Evolutionary conservation across 148 eudicot species (phyloP).

Genomic region (Euryodendron excelsum): DNA sequence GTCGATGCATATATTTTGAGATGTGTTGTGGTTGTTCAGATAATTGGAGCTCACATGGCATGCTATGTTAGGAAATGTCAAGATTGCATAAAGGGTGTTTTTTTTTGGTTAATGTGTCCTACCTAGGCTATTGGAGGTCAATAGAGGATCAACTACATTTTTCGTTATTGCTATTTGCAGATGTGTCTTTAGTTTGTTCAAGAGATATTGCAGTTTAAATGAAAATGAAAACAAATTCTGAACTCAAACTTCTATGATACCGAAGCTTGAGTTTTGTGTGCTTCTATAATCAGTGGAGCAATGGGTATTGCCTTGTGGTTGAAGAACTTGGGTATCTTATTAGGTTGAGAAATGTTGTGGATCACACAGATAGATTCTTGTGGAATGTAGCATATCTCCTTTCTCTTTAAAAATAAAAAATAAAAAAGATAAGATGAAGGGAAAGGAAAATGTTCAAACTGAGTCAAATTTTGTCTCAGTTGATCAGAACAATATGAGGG

Average conservation of each 20-base stretch:
- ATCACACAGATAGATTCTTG: not conserved
- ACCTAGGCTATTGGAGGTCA: not conserved
- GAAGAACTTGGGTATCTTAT: not conserved
- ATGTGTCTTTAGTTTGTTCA: not conserved
- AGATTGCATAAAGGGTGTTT: not conserved
- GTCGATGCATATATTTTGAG: not conserved
- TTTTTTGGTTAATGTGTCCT: not conserved
- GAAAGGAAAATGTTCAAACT: not conserved
- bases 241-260: not conserved
- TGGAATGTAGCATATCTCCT: conserved; percentile 1
- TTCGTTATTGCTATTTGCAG: not conserved
- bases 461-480: not conserved
- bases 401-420: not conserved
- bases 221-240: not conserved
- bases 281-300: not conserved
- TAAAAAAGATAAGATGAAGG: not conserved
- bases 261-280: not conserved
- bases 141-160: not conserved
- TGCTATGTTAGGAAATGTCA: not conserved
- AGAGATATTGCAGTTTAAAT: not conserved
- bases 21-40: not conserved
- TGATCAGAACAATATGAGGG: not conserved
- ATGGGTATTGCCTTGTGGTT: not conserved
- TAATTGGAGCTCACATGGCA: not conserved
- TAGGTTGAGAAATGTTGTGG: not conserved